phyloP scores from a whole-genome alignment of 306 rosid genomes.

The Vicia villosa region DNA sequence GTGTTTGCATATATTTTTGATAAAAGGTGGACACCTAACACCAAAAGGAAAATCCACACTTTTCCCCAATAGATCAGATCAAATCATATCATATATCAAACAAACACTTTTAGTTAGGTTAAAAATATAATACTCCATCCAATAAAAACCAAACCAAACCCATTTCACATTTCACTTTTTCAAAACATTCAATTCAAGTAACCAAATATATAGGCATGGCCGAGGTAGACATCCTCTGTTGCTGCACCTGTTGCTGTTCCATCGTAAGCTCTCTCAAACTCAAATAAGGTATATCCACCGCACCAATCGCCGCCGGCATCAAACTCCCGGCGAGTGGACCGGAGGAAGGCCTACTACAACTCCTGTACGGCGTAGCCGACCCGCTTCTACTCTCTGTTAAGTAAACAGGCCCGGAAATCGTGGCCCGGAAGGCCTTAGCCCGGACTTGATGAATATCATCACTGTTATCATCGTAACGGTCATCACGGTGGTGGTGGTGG shows the following conservation, averaged over 20 bases:
- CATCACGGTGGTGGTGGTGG: background rate
- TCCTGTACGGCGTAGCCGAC: conserved; percentile 62
- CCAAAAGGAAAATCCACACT: conserved; percentile 44
- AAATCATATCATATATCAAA: conserved; percentile 20
- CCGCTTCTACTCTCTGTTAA: conserved; percentile 75
- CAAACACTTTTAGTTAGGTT: conserved; percentile 24
- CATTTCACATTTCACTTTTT: conserved; percentile 3
- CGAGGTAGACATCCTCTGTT: conserved; percentile 69
- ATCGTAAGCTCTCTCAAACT: conserved; percentile 83
- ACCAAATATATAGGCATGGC: conserved; percentile 86
- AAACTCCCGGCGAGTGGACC: conserved; percentile 75
- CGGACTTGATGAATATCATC: conserved; percentile 72
- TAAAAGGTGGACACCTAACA: conserved; percentile 38
- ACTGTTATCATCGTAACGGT: background rate
- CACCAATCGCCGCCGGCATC: conserved; percentile 50
- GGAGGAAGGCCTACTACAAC: conserved; percentile 56
- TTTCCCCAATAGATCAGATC: conserved; percentile 42
- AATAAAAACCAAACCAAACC: conserved; percentile 2
- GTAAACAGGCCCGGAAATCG: conserved; percentile 85
- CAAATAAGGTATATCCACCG: conserved; percentile 65
- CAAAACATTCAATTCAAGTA: conserved; percentile 43
- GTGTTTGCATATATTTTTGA: conserved; percentile 7
- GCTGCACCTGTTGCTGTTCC: conserved; percentile 58
- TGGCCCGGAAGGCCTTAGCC: conserved; percentile 72
- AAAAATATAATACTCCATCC: background rate